Base-by-base conservation (phyloP, 495 filamentous ascomycete genomes). In the Pyrenopolyporus hunteri region DNA sequence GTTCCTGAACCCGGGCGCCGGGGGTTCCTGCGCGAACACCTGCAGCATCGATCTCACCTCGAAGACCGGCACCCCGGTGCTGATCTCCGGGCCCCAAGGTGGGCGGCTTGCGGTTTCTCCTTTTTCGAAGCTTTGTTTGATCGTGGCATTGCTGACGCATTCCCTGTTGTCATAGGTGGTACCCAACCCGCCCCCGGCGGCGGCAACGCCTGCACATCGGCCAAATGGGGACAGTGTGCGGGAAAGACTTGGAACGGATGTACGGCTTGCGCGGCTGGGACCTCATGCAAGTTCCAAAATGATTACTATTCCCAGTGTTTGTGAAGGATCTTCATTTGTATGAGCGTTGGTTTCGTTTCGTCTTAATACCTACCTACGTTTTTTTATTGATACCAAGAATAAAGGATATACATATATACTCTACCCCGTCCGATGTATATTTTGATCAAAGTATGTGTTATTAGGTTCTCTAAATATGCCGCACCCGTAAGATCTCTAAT, bases 11-110 rank as follows among this genome's bases (percentile, higher is more conserved):
- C 62, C 66, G n/a, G 56, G 44, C 1, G 54, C 60, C 7, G 36
- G 51, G 17, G 72, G 69, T 16, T 59, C 63, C 0, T 83, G 79
- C 54, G 63, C 67, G 26, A 63, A 69, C 13, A 79, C 81, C 0
- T 83, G 80, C 59, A 80, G 78, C 59, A 71, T 83, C 23, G 80
- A 83, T 51, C 70, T 76, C 49, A 73, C 78, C n/a, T 66, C 74
- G 14, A 68, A 72, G 42, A 63, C 65, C 1, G 80, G 80, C 7
- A 75, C 69, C 28, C 78, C 79, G 29, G 78, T 72, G 1, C 17
- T 81, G 54, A 59, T 83, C 7, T 80, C 74, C 60, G 67, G 73
- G 13, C 66, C 66, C 29, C 35, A 55, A 40, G 33, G 66, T 69
- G 63, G 22, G 57, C 4, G 10, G 29, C 13, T n/a, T 16, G 9